Conservation (phyloP, 345 rosid species). For the Clarkia xantiana region DNA sequence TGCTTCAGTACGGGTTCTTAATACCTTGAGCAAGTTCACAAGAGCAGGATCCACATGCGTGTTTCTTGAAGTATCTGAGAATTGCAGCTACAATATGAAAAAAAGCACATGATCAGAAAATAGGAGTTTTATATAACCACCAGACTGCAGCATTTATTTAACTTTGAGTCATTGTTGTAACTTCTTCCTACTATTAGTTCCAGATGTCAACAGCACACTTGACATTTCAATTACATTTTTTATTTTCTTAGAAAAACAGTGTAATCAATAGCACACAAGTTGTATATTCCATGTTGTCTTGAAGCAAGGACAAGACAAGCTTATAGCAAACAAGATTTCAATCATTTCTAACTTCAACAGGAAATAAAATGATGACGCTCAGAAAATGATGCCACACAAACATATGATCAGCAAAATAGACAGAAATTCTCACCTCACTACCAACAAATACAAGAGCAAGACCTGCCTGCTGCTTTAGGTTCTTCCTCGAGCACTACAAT, state of each 20-base stretch:
- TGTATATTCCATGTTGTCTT: no score
- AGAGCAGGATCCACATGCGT: conserved; percentile 38
- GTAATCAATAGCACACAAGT: no score
- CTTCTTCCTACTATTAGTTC: neutral
- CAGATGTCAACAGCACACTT: no score
- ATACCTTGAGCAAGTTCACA: conserved; percentile 61
- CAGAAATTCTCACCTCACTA: conserved; percentile 65
- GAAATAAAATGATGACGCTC: neutral
- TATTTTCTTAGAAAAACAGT: no score
- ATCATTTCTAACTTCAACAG: neutral
- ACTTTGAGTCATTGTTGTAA: neutral
- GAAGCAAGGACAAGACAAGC: no score
- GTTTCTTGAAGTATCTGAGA: conserved; percentile 51
- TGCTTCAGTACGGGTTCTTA: neutral
- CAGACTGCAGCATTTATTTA: neutral
- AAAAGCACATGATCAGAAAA: conserved; percentile 9
- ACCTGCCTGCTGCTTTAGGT: conserved; percentile 40
- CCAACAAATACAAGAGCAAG: conserved; percentile 81
- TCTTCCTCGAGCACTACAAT: conserved; percentile 50
- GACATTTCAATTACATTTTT: no score
- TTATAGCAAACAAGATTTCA: no score
- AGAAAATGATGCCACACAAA: neutral
- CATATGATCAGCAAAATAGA: conserved; percentile 1
- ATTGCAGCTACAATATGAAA: conserved; percentile 36
- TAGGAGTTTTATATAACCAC: neutral